Evolutionary conservation across 2,329 filamentous ascomycete species (phyloP).

Genomic region (Penicillium sumatraense): DNA sequence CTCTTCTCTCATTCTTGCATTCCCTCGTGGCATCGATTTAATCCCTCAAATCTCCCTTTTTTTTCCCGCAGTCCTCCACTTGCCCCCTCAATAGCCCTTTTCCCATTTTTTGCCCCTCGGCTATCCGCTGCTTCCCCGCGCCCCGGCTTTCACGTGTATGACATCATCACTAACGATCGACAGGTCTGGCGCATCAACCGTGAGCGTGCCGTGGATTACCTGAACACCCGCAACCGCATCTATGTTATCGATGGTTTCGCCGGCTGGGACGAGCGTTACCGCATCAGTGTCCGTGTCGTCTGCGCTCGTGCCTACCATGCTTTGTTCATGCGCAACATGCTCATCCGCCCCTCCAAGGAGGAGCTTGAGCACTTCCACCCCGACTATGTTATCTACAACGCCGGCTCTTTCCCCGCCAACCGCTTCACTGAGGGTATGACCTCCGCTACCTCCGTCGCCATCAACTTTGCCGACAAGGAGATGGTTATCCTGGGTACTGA

Average conservation of each 20-base stretch:
- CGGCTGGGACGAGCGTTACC: conserved; percentile 98
- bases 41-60: neutral
- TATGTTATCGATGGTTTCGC: conserved; percentile 98
- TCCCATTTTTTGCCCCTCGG: neutral
- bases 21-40: too few species aligned
- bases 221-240: conserved; percentile 98
- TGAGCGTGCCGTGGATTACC: conserved; percentile 97
- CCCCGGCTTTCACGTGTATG: conserved; percentile 30
- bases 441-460: conserved; percentile 93
- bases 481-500: conserved; percentile 99
- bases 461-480: conserved; percentile 99
- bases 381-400: conserved; percentile 99
- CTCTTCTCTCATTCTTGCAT: too few species aligned
- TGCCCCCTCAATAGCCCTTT: too few species aligned
- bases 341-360: conserved; percentile 88
- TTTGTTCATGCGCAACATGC: conserved; percentile 99
- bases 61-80: neutral
- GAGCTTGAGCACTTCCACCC: conserved; percentile 98
- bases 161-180: conserved; percentile 35
- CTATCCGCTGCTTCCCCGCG: conserved; percentile 19
- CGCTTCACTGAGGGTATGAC: conserved; percentile 98
- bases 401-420: conserved; percentile 97
- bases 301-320: conserved; percentile 99
- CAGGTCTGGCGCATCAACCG: conserved; percentile 99
- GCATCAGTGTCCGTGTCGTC: conserved; percentile 95